Percentiles rank a stretch among this genome's conserved stretches.
Conservation (phyloP, 208 protist genomes). For the Lotmaria passim region DNA sequence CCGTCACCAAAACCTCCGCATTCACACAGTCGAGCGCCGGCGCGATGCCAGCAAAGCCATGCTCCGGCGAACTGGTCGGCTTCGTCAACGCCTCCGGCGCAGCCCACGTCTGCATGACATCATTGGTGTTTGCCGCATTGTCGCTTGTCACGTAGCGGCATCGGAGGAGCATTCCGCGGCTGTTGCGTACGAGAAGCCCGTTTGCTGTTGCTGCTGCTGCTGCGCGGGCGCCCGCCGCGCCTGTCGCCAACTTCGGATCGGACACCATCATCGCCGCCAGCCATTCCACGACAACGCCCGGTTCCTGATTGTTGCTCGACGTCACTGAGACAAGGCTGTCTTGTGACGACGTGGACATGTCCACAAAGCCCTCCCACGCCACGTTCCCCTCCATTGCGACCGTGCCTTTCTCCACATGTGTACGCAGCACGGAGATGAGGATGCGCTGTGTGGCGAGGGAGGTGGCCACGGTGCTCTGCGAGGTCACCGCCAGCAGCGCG, state of each 20-base stretch:
- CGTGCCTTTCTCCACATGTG: neutral
- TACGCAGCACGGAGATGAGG: neutral
- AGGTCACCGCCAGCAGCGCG: constrained; percentile 1
- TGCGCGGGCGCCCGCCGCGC: too few species aligned
- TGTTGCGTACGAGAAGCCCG: constrained; percentile 20
- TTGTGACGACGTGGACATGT: constrained; percentile 6
- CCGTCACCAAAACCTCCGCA: neutral
- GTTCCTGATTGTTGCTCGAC: constrained; percentile 6
- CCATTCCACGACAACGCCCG: neutral
- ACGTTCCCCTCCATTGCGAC: neutral
- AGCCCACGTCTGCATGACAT: neutral
- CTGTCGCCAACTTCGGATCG: neutral
- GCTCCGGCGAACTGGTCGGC: neutral
- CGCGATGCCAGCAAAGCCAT: neutral
- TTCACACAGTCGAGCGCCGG: neutral
- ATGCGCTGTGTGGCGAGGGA: constrained; percentile 10
- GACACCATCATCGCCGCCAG: neutral
- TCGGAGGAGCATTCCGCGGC: constrained; percentile 20
- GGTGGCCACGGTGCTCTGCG: neutral
- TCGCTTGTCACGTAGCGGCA: neutral
- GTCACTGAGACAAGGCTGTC: neutral
- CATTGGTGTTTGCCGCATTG: neutral
- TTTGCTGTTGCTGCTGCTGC: neutral
- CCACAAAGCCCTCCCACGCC: neutral
- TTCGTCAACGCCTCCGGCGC: constrained; percentile 10